Evolutionary conservation across 140 eudicot species (phyloP), one percentile per base, ranked within the genome.

Genomic region (Ambrosia hybrid): DNA sequence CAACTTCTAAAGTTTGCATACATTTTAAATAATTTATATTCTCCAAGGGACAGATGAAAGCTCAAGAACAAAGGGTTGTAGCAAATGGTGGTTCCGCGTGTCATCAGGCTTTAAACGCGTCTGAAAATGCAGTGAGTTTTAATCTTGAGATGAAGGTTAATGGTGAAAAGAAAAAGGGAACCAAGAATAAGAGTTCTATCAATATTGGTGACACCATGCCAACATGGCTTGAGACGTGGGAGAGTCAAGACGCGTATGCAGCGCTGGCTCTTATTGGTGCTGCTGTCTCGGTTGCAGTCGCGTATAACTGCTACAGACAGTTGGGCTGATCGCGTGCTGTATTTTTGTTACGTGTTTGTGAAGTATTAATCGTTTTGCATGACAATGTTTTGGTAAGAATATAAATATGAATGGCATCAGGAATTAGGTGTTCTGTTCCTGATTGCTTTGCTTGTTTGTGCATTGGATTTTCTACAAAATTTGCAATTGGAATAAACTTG

Each of bases 41-140:
- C n/a, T 65, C 73, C 83, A 89, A 97, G 89, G 99, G 96, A 57
- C 97, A 94, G 68, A 90, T 94, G 96, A 96, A 95, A 10, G 97
- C 88, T 78, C 97, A 90, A 60, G 96, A 88, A 65, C 74, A 57
- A 60, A 85, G 96, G 80, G 77, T 84, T 58, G 75, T 79, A 41
- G 48, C 48, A 1, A 73, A 51, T 37, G 93, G 85, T 49, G 73
- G 77, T 68, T 74, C 80, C 59, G 14, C 83, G 4, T 87, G 93
- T 79, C 87, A 96, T 77, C 96, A 82, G 67, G 79, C 34, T 70
- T 78, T 89, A 5, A 33, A 15, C 1, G 75, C 74, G 51, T 75
- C 88, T 17, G 96, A 84, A 76, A 71, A 80, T 65, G 51, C 65
- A 3, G 79, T 41, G 58, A 61, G 43, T 62, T 59, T 76, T 9